Conservation (phyloP, 2,329 filamentous ascomycete species). For the Aspergillus sp. region DNA sequence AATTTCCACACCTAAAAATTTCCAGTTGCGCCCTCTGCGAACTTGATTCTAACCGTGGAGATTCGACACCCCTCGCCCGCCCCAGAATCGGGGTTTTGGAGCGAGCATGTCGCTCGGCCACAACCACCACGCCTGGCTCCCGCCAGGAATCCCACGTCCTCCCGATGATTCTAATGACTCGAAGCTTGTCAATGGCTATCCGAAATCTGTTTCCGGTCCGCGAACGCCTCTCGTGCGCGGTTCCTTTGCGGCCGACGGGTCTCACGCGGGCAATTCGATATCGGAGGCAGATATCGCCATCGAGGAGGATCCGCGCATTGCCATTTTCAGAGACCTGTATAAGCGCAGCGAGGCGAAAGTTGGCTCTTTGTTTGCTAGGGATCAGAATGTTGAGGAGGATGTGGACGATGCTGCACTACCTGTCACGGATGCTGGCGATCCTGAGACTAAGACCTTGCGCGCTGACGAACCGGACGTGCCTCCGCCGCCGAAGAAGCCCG, state of each 20-base stretch:
- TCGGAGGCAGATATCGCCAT: conserved; percentile 51
- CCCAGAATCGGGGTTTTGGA: conserved; percentile 41
- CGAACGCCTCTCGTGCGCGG: conserved; percentile 40
- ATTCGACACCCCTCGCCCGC: conserved; percentile 38
- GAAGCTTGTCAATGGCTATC: conserved; percentile 38
- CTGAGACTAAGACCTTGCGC: conserved; percentile 32
- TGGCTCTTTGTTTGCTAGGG: conserved; percentile 61
- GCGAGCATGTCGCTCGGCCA: conserved; percentile 58
- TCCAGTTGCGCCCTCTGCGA: conserved; percentile 23
- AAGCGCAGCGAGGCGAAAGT: conserved; percentile 70
- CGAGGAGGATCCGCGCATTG: conserved; percentile 63
- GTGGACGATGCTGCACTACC: conserved; percentile 27
- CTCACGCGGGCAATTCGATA: conserved; percentile 42
- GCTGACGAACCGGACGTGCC: conserved; percentile 44
- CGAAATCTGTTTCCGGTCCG: conserved; percentile 37
- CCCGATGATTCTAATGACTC: conserved; percentile 52
- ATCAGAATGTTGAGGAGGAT: conserved; percentile 18
- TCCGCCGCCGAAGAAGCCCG: conserved; percentile 50
- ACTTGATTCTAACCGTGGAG: conserved; percentile 38
- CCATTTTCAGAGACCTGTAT: conserved; percentile 71
- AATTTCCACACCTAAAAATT: conserved; percentile 23
- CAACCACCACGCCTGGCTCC: conserved; percentile 60
- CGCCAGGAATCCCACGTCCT: conserved; percentile 53
- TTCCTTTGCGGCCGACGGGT: conserved; percentile 37
- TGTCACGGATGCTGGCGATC: conserved; percentile 44